Conservation (phyloP, 768 basidiomycete genomes). For the Serendipita vermifera region DNA sequence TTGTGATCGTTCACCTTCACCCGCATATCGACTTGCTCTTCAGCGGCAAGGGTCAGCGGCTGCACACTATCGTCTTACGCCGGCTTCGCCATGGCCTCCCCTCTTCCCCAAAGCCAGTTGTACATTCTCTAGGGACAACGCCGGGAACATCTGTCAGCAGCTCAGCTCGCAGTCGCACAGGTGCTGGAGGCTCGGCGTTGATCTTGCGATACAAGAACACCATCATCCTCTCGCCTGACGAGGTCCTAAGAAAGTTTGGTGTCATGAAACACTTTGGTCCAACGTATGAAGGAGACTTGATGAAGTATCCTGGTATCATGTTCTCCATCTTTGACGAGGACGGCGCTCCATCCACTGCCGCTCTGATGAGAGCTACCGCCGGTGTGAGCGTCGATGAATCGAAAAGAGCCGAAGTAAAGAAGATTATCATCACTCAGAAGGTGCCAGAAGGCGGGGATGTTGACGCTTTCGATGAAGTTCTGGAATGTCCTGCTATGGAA, state of each 20-base stretch:
- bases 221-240: constrained; percentile 46
- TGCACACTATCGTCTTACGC: constrained; percentile 64
- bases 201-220: constrained; percentile 54
- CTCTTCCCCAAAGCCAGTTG: not conserved
- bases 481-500: constrained; percentile 50
- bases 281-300: constrained; percentile 64
- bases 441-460: constrained; percentile 34
- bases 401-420: constrained; percentile 54
- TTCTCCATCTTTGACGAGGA: constrained; percentile 73
- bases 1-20: constrained; percentile 62
- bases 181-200: constrained; percentile 28
- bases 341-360: constrained; percentile 23
- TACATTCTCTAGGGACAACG: not conserved
- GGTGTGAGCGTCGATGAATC: constrained; percentile 50
- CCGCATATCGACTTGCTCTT: constrained; percentile 80
- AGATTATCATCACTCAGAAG: constrained; percentile 60
- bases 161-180: constrained; percentile 9
- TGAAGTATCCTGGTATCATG: constrained; percentile 72
- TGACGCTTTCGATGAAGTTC: constrained; percentile 67
- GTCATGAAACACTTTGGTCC: constrained; percentile 70
- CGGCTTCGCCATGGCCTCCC: constrained; percentile 54
- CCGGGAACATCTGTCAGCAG: constrained; percentile 5
- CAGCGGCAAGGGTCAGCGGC: constrained; percentile 61
- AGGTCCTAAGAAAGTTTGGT: constrained; percentile 46
- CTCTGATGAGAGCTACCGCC: constrained; percentile 26